phyloP scores from a whole-genome alignment of 179 eudicot species.

The Drosera spatulata region DNA sequence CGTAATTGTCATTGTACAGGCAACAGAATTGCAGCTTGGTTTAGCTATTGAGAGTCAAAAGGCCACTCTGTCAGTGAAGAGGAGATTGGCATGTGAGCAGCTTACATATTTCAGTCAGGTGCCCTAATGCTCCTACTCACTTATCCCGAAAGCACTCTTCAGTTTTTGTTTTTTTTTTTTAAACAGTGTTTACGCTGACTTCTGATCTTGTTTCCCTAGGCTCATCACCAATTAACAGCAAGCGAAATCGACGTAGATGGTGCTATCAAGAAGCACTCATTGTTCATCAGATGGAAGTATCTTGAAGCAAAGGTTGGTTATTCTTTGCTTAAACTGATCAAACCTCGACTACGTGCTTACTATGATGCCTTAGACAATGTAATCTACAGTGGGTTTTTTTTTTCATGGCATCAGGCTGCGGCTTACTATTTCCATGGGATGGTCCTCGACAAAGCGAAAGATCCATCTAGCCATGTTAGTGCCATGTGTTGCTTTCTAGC shows the following conservation, averaged over 20 bases:
- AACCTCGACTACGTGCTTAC: too few species aligned
- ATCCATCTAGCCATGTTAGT: slow-evolving; percentile 50
- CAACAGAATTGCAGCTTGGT: slow-evolving; percentile 85
- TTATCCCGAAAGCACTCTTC: too few species aligned
- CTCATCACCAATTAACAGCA: slow-evolving; percentile 52
- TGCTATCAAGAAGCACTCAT: slow-evolving; percentile 47
- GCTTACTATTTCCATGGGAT: slow-evolving; percentile 85
- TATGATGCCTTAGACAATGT: too few species aligned
- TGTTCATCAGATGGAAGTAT: slow-evolving; percentile 79
- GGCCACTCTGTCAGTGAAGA: slow-evolving; percentile 76
- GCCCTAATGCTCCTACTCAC: not conserved
- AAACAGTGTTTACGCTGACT: too few species aligned
- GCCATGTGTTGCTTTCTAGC: slow-evolving; percentile 68
- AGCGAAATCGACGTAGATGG: slow-evolving; percentile 18
- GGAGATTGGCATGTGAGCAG: slow-evolving; percentile 90
- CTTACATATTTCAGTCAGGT: slow-evolving; percentile 77
- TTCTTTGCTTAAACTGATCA: not conserved
- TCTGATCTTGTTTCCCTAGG: slow-evolving; percentile 25
- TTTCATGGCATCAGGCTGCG: slow-evolving; percentile 40
- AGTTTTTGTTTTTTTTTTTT: too few species aligned
- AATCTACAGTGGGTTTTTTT: too few species aligned
- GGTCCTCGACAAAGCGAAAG: slow-evolving; percentile 69
- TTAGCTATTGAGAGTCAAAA: slow-evolving; percentile 77
- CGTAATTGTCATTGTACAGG: slow-evolving; percentile 22
- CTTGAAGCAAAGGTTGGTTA: slow-evolving; percentile 77